Conservation (phyloP, 805 yeast genomes). For the Suhomyces tanzawaensis region DNA sequence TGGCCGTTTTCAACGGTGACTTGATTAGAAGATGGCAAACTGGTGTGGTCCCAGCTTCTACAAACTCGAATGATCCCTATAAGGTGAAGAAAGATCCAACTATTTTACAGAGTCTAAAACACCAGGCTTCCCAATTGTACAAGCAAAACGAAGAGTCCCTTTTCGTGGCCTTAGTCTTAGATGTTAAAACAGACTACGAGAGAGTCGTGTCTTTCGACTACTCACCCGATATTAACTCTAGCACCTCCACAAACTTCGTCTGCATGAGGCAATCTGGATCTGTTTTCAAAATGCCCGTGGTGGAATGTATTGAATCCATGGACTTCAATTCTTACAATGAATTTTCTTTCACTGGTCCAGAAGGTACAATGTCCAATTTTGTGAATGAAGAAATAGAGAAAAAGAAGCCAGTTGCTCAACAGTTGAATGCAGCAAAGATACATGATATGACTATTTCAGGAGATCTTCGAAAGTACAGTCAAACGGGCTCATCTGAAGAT, state of each 20-base stretch:
- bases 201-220: slow-evolving; percentile 85
- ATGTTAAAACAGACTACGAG: slow-evolving; percentile 72
- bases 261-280: slow-evolving; percentile 93
- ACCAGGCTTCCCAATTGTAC: slow-evolving; percentile 37
- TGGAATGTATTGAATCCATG: slow-evolving; percentile 61
- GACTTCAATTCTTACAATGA: slow-evolving; percentile 70
- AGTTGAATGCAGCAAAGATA: not conserved
- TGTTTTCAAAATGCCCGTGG: slow-evolving; percentile 73
- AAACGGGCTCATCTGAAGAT: slow-evolving; percentile 21
- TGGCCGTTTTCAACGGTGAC: slow-evolving; percentile 77
- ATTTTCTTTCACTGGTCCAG: slow-evolving; percentile 56
- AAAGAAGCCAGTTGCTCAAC: slow-evolving; percentile 1
- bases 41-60: slow-evolving; percentile 50
- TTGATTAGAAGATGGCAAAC: slow-evolving; percentile 77
- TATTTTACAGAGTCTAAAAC: slow-evolving; percentile 27
- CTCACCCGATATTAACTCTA: slow-evolving; percentile 49
- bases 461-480: slow-evolving; percentile 15
- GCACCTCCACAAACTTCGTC: slow-evolving; percentile 62
- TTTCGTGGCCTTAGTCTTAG: slow-evolving; percentile 75
- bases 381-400: slow-evolving; percentile 22
- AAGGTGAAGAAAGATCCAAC: slow-evolving; percentile 8
- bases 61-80: not conserved
- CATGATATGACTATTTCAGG: slow-evolving; percentile 8
- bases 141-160: slow-evolving; percentile 51
- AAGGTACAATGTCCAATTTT: slow-evolving; percentile 50